Base-by-base conservation (phyloP, 1,139 yeast genomes). In the Sugiyamaella novakii region DNA sequence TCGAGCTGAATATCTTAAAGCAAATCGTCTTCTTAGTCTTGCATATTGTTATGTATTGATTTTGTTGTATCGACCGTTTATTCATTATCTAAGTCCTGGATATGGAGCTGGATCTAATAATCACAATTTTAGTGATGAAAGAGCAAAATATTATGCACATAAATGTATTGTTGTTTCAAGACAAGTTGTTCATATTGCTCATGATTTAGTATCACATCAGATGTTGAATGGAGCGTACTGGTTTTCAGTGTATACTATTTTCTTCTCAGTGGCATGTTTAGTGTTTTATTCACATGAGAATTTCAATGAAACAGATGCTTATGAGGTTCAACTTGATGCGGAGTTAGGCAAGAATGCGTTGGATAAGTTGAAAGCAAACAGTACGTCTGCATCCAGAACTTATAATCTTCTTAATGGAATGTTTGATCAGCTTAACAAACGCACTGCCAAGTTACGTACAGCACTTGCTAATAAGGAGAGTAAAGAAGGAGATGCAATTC, bases 231-330 rank as follows among this genome's bases (percentile, higher is more conserved):
- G 96, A 1, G 87, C 96, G 1, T 89, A 89, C 65, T 88, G 96
- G 96, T 89, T 88, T 64, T 84, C 94, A 12, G 84, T 86, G 67
- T 89, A 89, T 65, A 87, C 96, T 0, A 84, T 89, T n/a, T 89
- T 89, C 65, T 89, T 87, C 64, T 83, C 95, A 2, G 89, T 89
- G 49, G 95, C 96, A 0, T 87, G 95, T 59, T 73, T 89, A 59
- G 81, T 87, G 7, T 89, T 85, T 62, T 89, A 87, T 63, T 86
- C 83, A 52, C 96, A 87, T 66, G 94, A 86, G 61, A 81, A 81
- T 15, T 78, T 81, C 19, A 64, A 69, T 21, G 75, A 83, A 58
- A 85, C 84, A 50, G 83, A 81, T 75, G 70, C 57, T 56, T 50
- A 54, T 15, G 75, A 72, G 27, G 80, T 88, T 51, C 77, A 83